Conservation (phyloP, 164 flowering plant genomes). For the Magnolia officinalis region DNA sequence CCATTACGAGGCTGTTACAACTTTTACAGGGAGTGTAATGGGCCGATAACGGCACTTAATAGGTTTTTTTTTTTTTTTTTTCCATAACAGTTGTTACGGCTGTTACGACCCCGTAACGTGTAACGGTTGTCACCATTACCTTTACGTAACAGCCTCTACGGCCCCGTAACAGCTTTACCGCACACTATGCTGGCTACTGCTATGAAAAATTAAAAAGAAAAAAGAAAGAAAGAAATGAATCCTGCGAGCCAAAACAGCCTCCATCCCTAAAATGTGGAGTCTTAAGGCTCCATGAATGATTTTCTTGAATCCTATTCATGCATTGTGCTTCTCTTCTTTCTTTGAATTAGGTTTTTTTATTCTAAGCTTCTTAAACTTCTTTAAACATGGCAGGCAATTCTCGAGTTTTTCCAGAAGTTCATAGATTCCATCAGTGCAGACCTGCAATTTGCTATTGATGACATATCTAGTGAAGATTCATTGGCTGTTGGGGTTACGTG, state of each 20-base stretch:
- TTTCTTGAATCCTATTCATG: background rate
- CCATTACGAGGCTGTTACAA: no score
- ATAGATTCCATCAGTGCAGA: constrained; percentile 56
- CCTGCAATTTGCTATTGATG: constrained; percentile 83
- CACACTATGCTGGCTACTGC: no score
- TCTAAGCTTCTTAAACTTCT: background rate
- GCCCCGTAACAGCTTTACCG: no score
- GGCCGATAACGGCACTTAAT: no score
- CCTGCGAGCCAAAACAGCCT: background rate
- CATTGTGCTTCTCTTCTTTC: background rate
- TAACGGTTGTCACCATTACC: no score
- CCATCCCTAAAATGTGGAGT: background rate
- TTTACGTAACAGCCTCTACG: no score
- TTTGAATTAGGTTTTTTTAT: background rate
- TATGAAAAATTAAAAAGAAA: no score
- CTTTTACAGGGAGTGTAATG: no score
- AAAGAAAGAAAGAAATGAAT: no score
- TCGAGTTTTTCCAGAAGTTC: constrained; percentile 75
- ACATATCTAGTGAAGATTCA: constrained; percentile 69
- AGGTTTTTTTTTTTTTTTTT: no score
- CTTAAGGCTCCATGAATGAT: background rate
- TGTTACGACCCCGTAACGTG: no score
- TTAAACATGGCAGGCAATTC: constrained; percentile 50
- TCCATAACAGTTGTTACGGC: no score
- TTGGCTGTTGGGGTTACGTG: constrained; percentile 80